Base-by-base conservation (phyloP, 2,329 filamentous ascomycete genomes). In the Colletotrichum musicola region DNA sequence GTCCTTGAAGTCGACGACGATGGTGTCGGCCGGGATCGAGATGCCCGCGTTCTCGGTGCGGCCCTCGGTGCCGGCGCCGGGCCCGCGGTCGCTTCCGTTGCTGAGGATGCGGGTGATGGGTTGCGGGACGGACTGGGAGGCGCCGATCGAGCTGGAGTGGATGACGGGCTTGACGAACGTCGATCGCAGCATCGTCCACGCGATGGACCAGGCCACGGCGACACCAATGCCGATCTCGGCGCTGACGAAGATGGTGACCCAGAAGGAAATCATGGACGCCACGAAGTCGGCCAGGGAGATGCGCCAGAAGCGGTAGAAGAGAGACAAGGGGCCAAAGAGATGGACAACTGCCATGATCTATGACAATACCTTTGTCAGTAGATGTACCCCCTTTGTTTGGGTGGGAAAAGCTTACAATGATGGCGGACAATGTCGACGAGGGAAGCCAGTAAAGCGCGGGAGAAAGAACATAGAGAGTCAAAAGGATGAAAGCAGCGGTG, bases 361-460 rank as follows among this genome's bases (percentile, higher is more conserved):
- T 7, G 0, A n/a, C 1, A 47, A 22, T 9, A 6, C 12, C n/a
- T 49, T 40, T 22, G 42, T 66, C 4, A 50, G 58, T 49, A 6
- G 3, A 14, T 35, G 30, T 13, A 0, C 10, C 5, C 25, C 16
- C 12, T 2, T 25, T 18, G 4, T 18, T 30, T 83, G 0, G 88
- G 85, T 0, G 87, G 82, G 0, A 85, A 85, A 53, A 13, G 90
- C 87, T 88, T 71, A 92, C 90, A 71, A 92, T 90, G 68, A 92
- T 90, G 2, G 89, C 90, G 1, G 89, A 85, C 0, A 92, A 81
- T 0, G 88, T 90, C 0, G 89, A 84, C 71, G 90, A 90, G 2
- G 90, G 90, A 20, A 92, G 88, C 88, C 89, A 92, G 77, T 89
- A 90, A 0, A 92, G 82, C 0, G 87, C 86, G 0, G 85, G 86